Percentiles rank a stretch among this genome's conserved stretches.
Conservation (phyloP, 495 filamentous ascomycete species). For the Chaetomium fimeti region DNA sequence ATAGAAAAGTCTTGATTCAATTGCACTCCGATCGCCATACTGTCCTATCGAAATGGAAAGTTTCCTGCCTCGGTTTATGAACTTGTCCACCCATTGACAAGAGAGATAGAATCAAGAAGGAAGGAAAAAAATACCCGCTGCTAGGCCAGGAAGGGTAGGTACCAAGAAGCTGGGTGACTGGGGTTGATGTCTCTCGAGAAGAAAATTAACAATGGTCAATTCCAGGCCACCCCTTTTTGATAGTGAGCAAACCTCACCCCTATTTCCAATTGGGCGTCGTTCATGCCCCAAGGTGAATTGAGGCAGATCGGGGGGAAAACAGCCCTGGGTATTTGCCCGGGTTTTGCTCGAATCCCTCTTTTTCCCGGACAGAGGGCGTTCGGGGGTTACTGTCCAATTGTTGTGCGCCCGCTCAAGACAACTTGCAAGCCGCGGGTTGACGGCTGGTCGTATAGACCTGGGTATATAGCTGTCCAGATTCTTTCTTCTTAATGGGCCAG, state of each 20-base stretch:
- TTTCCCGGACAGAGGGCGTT: neutral
- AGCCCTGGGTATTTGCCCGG: neutral
- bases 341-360: neutral
- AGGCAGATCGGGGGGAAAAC: neutral
- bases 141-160: conserved; percentile 23
- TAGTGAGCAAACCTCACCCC: neutral
- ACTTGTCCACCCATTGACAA: conserved; percentile 31
- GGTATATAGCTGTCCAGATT: conserved; percentile 24
- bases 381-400: conserved; percentile 15
- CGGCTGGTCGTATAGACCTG: conserved; percentile 5
- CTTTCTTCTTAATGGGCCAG: neutral
- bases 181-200: neutral
- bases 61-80: conserved; percentile 42
- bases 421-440: conserved; percentile 15
- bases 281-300: neutral
- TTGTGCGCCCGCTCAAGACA: conserved; percentile 10
- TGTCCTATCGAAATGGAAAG: conserved; percentile 43
- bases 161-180: conserved; percentile 10
- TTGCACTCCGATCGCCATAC: conserved; percentile 44
- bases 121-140: conserved; percentile 39
- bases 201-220: conserved; percentile 11
- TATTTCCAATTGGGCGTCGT: neutral
- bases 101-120: conserved; percentile 37
- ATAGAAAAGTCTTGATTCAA: conserved; percentile 37
- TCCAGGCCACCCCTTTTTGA: conserved; percentile 2